phyloP scores from a whole-genome alignment of 805 yeast species.

The Tanozyma kutaoensis region DNA sequence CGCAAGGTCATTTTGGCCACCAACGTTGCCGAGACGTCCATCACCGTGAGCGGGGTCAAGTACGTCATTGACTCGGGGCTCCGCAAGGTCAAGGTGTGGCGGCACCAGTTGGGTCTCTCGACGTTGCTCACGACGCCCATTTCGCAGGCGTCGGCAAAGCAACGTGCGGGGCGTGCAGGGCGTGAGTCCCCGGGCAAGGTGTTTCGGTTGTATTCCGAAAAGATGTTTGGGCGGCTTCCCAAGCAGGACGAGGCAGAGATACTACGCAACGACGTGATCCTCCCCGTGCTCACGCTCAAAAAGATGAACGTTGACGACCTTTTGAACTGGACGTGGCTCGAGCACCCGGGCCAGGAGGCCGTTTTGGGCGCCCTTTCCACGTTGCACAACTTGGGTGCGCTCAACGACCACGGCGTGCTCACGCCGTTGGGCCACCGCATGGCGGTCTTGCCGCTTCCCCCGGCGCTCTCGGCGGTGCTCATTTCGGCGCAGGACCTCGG shows the following conservation, averaged over 20 bases:
- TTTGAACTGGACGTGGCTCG: constrained; percentile 84
- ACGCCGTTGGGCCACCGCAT: constrained; percentile 73
- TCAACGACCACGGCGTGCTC: constrained; percentile 62
- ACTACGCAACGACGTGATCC: constrained; percentile 69
- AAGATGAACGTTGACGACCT: constrained; percentile 75
- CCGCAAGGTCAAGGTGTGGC: constrained; percentile 89
- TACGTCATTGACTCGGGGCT: constrained; percentile 90
- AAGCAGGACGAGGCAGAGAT: constrained; percentile 90
- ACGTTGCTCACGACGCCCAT: constrained; percentile 85
- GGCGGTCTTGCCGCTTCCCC: constrained; percentile 86
- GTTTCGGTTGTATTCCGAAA: constrained; percentile 69
- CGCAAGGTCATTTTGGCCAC: constrained; percentile 88
- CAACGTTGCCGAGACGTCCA: constrained; percentile 95
- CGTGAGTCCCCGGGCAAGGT: constrained; percentile 89
- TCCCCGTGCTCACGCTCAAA: constrained; percentile 76
- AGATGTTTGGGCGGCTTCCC: constrained; percentile 48
- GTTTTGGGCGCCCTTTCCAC: constrained; percentile 66
- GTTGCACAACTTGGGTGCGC: constrained; percentile 65
- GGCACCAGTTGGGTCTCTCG: constrained; percentile 86
- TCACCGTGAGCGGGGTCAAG: constrained; percentile 88
- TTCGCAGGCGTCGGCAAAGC: constrained; percentile 89
- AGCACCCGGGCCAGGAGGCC: constrained; percentile 74
- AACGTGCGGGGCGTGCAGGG: constrained; percentile 98
- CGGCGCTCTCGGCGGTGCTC: constrained; percentile 79
- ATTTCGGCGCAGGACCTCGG: constrained; percentile 50